phyloP scores from a whole-genome alignment of 768 basidiomycete species.

The Naematelia aurantialba region DNA sequence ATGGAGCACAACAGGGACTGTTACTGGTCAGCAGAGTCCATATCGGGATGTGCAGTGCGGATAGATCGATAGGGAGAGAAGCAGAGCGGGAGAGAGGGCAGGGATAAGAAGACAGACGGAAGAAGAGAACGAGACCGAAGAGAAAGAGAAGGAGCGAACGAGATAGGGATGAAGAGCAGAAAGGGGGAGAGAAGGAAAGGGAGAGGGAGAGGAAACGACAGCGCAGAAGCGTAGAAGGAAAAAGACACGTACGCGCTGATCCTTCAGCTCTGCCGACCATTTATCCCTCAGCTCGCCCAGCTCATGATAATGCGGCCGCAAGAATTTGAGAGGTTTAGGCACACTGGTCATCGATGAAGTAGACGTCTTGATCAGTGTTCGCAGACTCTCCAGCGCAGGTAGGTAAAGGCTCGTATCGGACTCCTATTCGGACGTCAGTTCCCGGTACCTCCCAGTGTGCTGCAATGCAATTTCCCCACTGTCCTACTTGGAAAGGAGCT shows the following conservation, averaged over 20 bases:
- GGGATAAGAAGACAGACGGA: conserved; percentile 6
- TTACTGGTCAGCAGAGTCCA: not conserved
- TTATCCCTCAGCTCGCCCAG: conserved; percentile 76
- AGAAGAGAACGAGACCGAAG: no score
- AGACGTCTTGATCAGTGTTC: conserved; percentile 89
- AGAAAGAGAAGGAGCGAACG: no score
- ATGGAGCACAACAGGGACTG: conserved; percentile 95
- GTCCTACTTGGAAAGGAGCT: no score
- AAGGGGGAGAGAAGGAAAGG: no score
- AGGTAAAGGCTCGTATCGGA: conserved; percentile 75
- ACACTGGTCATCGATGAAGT: conserved; percentile 99
- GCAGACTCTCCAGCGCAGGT: conserved; percentile 86
- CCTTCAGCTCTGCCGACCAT: conserved; percentile 64
- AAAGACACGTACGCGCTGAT: conserved; percentile 43
- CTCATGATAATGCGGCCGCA: conserved; percentile 85
- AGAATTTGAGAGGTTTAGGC: conserved; percentile 96
- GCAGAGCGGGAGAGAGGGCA: not conserved
- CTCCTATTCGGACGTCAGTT: conserved; percentile 61
- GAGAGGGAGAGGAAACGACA: no score
- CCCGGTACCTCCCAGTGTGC: not conserved
- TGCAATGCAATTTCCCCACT: no score
- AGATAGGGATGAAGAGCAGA: no score
- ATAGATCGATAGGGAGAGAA: conserved; percentile 5
- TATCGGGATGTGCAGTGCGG: not conserved
- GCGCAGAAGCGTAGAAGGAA: no score